Evolutionary conservation across 345 rosid genomes (phyloP).

Genomic region (Citrus hindsii): DNA sequence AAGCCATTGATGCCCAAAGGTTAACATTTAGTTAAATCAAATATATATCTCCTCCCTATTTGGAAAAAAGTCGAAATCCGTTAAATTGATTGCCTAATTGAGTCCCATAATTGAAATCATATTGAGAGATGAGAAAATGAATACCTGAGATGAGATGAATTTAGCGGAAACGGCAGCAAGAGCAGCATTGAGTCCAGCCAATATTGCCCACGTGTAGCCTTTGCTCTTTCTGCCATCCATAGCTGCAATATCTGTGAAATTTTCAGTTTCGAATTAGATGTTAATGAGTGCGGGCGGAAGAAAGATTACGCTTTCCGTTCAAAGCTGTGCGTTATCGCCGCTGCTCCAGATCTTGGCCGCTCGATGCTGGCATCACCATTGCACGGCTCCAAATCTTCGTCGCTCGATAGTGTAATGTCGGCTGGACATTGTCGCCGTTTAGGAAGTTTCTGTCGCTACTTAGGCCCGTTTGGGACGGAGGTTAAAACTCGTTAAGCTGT

Average conservation of each 20-base stretch:
- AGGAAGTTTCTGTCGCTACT: too few relatives aligned
- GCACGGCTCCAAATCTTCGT: too few relatives aligned
- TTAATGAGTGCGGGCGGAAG: too few relatives aligned
- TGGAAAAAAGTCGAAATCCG: background rate
- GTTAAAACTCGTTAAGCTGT: too few relatives aligned
- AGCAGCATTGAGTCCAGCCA: slow-evolving; percentile 78
- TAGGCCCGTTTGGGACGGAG: too few relatives aligned
- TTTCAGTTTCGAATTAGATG: too few relatives aligned
- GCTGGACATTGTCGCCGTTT: too few relatives aligned
- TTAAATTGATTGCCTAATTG: background rate
- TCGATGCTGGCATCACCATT: too few relatives aligned
- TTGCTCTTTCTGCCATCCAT: slow-evolving; percentile 27
- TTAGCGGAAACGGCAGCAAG: slow-evolving; percentile 79
- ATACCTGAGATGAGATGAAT: slow-evolving; percentile 50
- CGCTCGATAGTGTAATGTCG: too few relatives aligned
- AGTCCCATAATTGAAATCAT: background rate
- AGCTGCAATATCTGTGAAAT: background rate
- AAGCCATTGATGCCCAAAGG: background rate
- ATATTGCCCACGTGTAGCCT: slow-evolving; percentile 73
- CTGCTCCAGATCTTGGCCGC: too few relatives aligned
- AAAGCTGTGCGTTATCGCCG: background rate
- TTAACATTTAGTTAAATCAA: too few relatives aligned
- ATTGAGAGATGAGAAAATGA: background rate
- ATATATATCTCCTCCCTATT: background rate
- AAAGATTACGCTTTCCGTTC: background rate